phyloP scores from a whole-genome alignment of 192 early-diverging fungal species.

The Hyaloraphidium curvatum region DNA sequence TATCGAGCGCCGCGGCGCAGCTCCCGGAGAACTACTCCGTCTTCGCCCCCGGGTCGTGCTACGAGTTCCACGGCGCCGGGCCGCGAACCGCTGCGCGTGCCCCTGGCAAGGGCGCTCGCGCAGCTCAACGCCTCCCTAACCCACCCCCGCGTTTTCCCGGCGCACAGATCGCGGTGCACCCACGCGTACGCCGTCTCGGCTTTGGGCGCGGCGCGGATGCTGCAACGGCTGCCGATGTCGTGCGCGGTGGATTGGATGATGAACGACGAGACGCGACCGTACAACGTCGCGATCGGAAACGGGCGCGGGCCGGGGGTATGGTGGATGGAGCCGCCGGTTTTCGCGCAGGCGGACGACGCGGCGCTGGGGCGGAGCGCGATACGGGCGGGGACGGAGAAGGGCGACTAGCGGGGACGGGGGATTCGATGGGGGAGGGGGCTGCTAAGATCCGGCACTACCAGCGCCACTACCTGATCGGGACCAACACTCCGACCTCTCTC shows the following conservation, averaged over 20 bases:
- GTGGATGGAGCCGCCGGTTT: constrained; percentile 4
- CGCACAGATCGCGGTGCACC: not conserved
- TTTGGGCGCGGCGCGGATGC: not conserved
- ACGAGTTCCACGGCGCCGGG: not conserved
- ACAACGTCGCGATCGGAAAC: not conserved
- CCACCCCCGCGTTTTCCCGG: not conserved
- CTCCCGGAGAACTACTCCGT: not conserved
- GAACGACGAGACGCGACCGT: too few species aligned
- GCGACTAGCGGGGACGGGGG: too few species aligned
- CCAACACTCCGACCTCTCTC: too few species aligned
- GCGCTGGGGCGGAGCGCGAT: too few species aligned
- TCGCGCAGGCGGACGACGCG: not conserved
- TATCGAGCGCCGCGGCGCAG: not conserved
- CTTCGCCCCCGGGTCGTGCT: not conserved
- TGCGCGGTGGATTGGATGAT: not conserved
- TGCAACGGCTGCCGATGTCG: not conserved
- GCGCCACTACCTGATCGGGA: too few species aligned
- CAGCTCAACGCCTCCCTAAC: not conserved
- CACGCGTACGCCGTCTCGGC: constrained; percentile 1
- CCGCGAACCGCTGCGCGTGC: not conserved
- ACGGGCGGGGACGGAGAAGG: too few species aligned
- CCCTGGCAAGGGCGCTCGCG: not conserved
- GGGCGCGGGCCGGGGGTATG: not conserved
- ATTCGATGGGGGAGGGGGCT: too few species aligned
- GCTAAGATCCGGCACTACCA: too few species aligned